phyloP scores from a whole-genome alignment of 208 protist species.

The Phytomonas sp. region DNA sequence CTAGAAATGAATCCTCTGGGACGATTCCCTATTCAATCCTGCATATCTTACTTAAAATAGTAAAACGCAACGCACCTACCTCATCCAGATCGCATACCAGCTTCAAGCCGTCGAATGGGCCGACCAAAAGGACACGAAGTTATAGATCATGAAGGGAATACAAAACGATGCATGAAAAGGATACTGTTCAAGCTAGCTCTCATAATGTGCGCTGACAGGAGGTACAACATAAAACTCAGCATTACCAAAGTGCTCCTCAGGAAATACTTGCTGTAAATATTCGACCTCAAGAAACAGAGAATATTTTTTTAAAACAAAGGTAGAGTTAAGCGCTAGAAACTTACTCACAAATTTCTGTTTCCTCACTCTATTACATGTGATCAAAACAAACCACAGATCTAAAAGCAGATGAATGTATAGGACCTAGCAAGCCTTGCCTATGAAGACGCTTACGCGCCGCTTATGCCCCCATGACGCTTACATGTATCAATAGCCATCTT shows the following conservation, averaged over 20 bases:
- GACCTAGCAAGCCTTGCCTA: background rate
- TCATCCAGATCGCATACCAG: background rate
- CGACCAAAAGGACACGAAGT: background rate
- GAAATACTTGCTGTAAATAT: background rate
- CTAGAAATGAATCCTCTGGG: background rate
- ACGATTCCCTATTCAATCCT: background rate
- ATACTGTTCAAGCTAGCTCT: background rate
- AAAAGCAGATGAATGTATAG: background rate
- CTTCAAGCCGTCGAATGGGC: background rate
- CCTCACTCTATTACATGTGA: background rate
- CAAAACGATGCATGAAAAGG: background rate
- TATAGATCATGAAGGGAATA: background rate
- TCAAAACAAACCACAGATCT: background rate
- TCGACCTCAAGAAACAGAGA: background rate
- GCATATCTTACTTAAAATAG: background rate
- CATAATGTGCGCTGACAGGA: background rate
- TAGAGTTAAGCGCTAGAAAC: background rate
- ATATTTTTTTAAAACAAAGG: background rate
- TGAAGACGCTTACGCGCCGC: background rate
- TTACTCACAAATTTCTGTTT: background rate
- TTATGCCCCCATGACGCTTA: slow-evolving; percentile 2
- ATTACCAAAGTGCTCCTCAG: background rate
- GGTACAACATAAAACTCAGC: background rate
- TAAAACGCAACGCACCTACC: background rate
- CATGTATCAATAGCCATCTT: slow-evolving; percentile 4